phyloP scores from a whole-genome alignment of 371 early-diverging fungal species.

The Umbelopsis sp. region DNA sequence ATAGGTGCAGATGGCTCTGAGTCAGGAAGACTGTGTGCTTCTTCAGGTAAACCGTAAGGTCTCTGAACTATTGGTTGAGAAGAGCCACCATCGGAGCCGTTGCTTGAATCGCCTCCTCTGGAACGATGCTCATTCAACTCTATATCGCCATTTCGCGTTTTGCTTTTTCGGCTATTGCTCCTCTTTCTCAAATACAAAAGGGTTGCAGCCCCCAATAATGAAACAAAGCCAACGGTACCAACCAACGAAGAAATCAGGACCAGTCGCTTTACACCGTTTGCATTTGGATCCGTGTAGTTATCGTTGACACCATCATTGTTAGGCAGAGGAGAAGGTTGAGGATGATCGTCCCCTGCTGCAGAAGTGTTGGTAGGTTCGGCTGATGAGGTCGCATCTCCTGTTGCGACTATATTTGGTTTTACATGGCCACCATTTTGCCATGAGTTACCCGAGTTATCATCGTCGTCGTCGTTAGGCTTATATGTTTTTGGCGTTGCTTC shows the following conservation, averaged over 20 bases:
- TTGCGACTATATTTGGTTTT: constrained; percentile 3
- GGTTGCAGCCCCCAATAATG: constrained; percentile 30
- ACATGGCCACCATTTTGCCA: constrained; percentile 16
- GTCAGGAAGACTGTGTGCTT: not conserved
- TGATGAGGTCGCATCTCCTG: not conserved
- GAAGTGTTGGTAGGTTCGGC: not conserved
- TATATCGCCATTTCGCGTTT: constrained; percentile 20
- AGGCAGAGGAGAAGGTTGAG: not conserved
- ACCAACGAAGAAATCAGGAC: constrained; percentile 32
- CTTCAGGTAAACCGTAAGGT: not conserved
- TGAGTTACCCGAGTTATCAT: not conserved
- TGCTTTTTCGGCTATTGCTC: constrained; percentile 25
- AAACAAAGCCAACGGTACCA: constrained; percentile 37
- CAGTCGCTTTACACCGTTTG: constrained; percentile 28
- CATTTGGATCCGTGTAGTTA: not conserved
- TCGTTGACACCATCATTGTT: not conserved
- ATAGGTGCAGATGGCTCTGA: constrained; percentile 33
- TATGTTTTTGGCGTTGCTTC: not conserved
- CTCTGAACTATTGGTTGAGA: not conserved
- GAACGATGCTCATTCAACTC: not conserved
- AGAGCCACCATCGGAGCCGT: not conserved
- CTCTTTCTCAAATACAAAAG: constrained; percentile 29
- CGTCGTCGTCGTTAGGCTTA: not conserved
- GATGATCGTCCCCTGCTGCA: not conserved
- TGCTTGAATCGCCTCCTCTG: not conserved